Base-by-base conservation (phyloP, 202 grass and related monocot genomes). In the Brachypodium distachyon region DNA sequence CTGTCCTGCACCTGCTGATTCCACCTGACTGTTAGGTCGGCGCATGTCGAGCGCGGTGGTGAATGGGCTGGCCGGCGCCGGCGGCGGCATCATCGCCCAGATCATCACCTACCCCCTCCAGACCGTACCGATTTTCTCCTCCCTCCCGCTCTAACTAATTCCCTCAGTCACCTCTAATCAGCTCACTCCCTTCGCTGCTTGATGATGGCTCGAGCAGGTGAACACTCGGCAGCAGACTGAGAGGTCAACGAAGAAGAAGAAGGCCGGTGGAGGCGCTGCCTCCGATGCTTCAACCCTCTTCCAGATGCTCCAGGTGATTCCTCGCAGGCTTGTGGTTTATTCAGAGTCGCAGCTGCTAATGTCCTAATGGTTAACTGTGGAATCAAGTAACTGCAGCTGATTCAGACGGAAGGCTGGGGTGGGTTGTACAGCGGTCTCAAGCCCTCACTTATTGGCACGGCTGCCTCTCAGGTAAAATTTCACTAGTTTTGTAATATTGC, bases 141-240 rank as follows among this genome's bases (percentile, higher is more conserved):
- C 19, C 43, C 4, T 61, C 21, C 33, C 62, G 23, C 19, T 52
- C 33, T 22, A 18, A 4, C 6, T 69, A 40, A 3, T 32, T 12
- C 29, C 21, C 3, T 21, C 11, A 43, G 7, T 19, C 42, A 32
- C 2, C 3, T 50, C 57, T 40, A 47, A 18, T 56, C 77, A 1
- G 61, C 61, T 38, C 56, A 41, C 58, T 37, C 16, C n/a, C 53
- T 12, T 38, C 14, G 14, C 53, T 31, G n/a, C 31, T 29, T 9
- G 57, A 72, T 69, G 55, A 73, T 71, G 70, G 14, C 8, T 12
- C 41, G 28, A 51, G 7, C 44, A 97, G 94, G 91, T 98, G 57
- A 98, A 98, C 74, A 98, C 91, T 72, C 82, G 91, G 74, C 91
- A 98, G 66, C 96, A 98, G 83, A 98, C 96, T 1, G 91, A 98